Evolutionary conservation across 257 asterid species (phyloP).

Genomic region (Fraxinus excelsior): DNA sequence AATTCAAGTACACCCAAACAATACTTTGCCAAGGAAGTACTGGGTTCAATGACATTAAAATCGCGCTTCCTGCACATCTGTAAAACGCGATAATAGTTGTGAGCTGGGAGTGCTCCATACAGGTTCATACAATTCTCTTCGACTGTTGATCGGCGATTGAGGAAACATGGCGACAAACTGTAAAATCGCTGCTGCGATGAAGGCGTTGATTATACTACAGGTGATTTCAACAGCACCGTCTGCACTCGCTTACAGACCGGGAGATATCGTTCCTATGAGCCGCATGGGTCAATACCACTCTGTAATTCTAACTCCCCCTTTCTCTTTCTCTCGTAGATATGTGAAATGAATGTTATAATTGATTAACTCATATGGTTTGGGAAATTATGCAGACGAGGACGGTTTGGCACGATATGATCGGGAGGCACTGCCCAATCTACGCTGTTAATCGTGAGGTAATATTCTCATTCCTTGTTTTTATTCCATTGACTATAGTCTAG

Average conservation of each 20-base stretch:
- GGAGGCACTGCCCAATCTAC: constrained; percentile 85
- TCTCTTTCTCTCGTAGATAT: constrained; percentile 1
- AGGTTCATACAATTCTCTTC: constrained; percentile 1
- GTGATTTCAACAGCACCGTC: constrained; percentile 40
- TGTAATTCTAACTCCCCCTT: constrained; percentile 38
- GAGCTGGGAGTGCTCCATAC: background rate
- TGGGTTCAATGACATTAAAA: no score
- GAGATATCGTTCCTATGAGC: constrained; percentile 90
- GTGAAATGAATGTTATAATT: background rate
- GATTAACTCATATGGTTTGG: background rate
- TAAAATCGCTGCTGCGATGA: constrained; percentile 31
- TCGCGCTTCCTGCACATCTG: no score
- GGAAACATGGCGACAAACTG: constrained; percentile 42
- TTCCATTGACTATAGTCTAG: constrained; percentile 1
- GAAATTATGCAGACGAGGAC: constrained; percentile 67
- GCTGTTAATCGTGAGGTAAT: constrained; percentile 96
- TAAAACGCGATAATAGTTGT: background rate
- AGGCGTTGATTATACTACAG: constrained; percentile 36
- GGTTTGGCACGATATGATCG: constrained; percentile 96
- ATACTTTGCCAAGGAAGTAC: no score
- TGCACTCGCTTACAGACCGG: constrained; percentile 76
- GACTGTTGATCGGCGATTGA: constrained; percentile 22
- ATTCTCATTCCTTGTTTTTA: background rate
- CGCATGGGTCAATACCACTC: constrained; percentile 94
- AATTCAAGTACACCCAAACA: no score